Evolutionary conservation across 768 basidiomycete genomes (phyloP), one percentile per base, ranked within the genome.

Genomic region (Boletales sp.): DNA sequence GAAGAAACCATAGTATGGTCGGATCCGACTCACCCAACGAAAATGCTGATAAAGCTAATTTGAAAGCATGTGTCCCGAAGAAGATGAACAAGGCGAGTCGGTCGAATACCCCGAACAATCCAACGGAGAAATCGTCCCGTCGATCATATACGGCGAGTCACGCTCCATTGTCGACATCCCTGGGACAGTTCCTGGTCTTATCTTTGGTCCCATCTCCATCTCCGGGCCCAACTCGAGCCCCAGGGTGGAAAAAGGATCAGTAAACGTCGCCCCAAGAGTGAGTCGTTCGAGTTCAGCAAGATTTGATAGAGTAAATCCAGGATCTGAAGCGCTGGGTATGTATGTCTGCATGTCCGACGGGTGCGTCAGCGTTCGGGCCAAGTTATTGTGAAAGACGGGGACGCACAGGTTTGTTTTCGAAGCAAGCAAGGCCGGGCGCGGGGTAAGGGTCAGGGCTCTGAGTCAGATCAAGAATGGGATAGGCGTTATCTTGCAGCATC

Each of bases 191-290:
- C 39, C n/a, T 28, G 25, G 25, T 28, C 25, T 5, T 5, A 28
- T 28, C 5, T 28, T 5, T 28, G 25, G 5, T 28, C 25, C 25
- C 7, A 28, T 28, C 25, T 28, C 25, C 25, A 28, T 28, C 25
- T 5, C 25, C 25, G 25, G 25, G 25, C 25, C 25, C 7, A 28
- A 28, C 25, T 28, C 25, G 25, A 28, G 25, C 25, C 25, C 25
- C 9, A 51, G 11, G 8, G 36, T 38, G 32, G 47, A 53, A 54
- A 65, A 66, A 0, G 65, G 65, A 55, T 66, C 56, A 4, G 49
- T 63, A 40, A 67, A 67, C 8, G 48, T 50, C 25, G 61, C 47
- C 13, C 37, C 25, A 8, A 57, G 40, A 10, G 46, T 55, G 15
- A 63, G 28, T 42, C 39, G 48, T 25, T 65, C 63, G 42, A 67